phyloP scores from a whole-genome alignment of 2,329 filamentous ascomycete species.

The Leptoxyphium fumago region DNA sequence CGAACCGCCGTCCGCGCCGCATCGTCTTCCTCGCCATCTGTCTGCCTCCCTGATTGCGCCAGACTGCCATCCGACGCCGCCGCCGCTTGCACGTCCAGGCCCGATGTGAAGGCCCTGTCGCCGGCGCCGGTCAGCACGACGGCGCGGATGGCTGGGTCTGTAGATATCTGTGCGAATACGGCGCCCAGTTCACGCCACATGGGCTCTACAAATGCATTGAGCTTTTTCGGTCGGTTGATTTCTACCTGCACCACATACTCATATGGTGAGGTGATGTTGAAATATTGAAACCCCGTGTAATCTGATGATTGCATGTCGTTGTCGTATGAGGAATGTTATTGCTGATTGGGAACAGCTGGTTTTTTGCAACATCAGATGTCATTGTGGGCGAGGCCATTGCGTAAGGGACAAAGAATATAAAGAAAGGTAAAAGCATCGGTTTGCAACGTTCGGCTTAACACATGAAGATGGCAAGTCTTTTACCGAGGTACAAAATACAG shows the following conservation, averaged over 20 bases:
- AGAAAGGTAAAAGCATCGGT: too few species aligned
- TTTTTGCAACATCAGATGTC: too few species aligned
- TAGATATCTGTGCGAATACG: constrained; percentile 59
- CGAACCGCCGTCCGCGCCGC: constrained; percentile 14
- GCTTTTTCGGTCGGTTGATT: constrained; percentile 72
- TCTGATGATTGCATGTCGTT: neutral
- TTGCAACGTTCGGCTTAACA: too few species aligned
- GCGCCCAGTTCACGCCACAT: constrained; percentile 74
- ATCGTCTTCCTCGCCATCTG: constrained; percentile 11
- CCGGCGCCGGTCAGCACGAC: constrained; percentile 72
- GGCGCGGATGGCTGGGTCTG: constrained; percentile 56
- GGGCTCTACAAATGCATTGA: constrained; percentile 72
- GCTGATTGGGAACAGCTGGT: too few species aligned
- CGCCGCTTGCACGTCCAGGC: constrained; percentile 53
- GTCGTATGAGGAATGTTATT: too few species aligned
- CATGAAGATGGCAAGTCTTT: too few species aligned
- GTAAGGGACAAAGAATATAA: too few species aligned
- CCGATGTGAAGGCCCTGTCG: constrained; percentile 69
- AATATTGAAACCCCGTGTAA: constrained; percentile 43
- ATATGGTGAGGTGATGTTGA: constrained; percentile 56
- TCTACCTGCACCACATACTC: constrained; percentile 77
- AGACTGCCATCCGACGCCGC: constrained; percentile 2
- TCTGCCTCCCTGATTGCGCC: constrained; percentile 1
- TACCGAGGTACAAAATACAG: too few species aligned
- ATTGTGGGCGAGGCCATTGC: too few species aligned